Base-by-base conservation (phyloP, 2,329 filamentous ascomycete genomes). In the Paraconiothyrium sp. region DNA sequence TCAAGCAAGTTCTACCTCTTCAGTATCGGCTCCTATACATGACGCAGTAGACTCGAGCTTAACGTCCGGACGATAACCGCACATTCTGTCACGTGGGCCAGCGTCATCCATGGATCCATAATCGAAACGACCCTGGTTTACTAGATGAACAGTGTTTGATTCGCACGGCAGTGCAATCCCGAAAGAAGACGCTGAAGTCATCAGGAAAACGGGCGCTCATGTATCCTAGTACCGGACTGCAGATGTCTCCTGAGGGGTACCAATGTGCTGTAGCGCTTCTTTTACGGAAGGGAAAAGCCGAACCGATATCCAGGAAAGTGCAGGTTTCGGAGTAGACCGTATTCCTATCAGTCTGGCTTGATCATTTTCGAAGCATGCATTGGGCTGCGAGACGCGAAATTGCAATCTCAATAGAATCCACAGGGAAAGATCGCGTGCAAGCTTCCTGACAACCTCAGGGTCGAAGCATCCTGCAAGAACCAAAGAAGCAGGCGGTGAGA, bases 241-340 rank as follows among this genome's bases (percentile, higher is more conserved):
- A 86, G 62, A 85, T 84, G 82, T 79, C 76, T 0, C 73, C 77
- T 62, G 76, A 22, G 41, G 78, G 0, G 54, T 69, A 3, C 77
- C 80, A 0, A 74, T 82, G 2, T 78, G 78, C 39, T 75, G 81
- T 60, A 74, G 74, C 51, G 69, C 58, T 9, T 61, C 64, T 7
- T 72, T 69, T 22, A 22, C 58, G 1, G 67, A 62, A 49, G 68
- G 59, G n/a, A 63, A 63, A 3, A 75, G 66, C 16, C 64, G 64
- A 2, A 55, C 61, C 30, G 69, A 67, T 14, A 35, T 71, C 20
- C 70, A 77, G 37, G 65, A 69, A 61, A 82, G 86, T 61, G 81
- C 82, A 2, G 76, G 83, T 14, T 78, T 88, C 0, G 85, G 86
- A 1, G 78, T 88, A 11, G 85, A 88, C 66, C 87, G 84, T 0